Percentiles rank a stretch among this genome's conserved stretches.
phyloP scores from a whole-genome alignment of 202 grass and related monocot species.

The Musa balbisiana region DNA sequence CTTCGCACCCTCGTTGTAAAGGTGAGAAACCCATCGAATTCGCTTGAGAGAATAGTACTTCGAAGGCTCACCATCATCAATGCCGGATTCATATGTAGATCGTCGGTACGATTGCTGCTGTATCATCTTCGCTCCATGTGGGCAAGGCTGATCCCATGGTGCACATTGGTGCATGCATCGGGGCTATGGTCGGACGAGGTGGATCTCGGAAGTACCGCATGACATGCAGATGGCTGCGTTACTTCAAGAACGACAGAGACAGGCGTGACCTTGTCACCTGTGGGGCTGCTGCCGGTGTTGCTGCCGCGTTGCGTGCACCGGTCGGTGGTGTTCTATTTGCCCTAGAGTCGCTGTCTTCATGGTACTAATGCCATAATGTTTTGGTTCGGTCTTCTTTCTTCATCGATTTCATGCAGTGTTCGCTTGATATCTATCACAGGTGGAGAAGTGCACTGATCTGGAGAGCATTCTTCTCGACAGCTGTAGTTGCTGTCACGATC shows the following conservation, averaged over 20 bases:
- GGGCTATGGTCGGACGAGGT: conserved; percentile 73
- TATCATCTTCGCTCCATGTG: conserved; percentile 80
- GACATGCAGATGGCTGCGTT: conserved; percentile 76
- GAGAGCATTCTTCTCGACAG: conserved; percentile 86
- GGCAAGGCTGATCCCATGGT: conserved; percentile 94
- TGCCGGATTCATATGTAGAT: conserved; percentile 30
- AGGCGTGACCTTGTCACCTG: conserved; percentile 84
- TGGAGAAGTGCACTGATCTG: conserved; percentile 89
- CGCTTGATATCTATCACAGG: conserved; percentile 27
- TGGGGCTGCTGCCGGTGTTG: conserved; percentile 66
- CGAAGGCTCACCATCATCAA: neutral
- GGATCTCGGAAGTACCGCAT: conserved; percentile 69
- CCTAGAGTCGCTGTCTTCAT: conserved; percentile 80
- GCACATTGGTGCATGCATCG: conserved; percentile 85
- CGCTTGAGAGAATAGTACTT: neutral
- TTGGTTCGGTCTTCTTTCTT: neutral
- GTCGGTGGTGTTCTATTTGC: conserved; percentile 85
- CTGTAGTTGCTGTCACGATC: conserved; percentile 78
- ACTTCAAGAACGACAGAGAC: conserved; percentile 94
- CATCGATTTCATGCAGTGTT: neutral
- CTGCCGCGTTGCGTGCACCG: conserved; percentile 67
- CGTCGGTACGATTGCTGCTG: conserved; percentile 55
- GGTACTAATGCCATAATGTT: conserved; percentile 24
- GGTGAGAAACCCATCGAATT: conserved; percentile 33
- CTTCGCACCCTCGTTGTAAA: conserved; percentile 77